Percentiles rank a stretch among this genome's conserved stretches.
Conservation (phyloP, 2,329 filamentous ascomycete species). For the Paraphoma sp. region DNA sequence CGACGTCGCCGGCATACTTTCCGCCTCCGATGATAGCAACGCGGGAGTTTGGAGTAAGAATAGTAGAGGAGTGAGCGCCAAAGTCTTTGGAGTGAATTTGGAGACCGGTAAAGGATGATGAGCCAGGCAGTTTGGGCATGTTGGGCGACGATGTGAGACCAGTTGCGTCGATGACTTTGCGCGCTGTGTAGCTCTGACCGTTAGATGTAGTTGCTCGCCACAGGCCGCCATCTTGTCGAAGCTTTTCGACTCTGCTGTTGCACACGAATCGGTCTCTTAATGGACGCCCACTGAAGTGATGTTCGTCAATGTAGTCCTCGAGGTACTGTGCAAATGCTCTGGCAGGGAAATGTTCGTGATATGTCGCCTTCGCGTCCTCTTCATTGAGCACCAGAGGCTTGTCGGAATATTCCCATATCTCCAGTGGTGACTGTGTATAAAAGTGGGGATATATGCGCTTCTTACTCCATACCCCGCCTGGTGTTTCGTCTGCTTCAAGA, state of each 20-base stretch:
- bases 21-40: too few species aligned
- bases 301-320: conserved; percentile 29
- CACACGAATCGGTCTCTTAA: conserved; percentile 23
- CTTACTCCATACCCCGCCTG: conserved; percentile 21
- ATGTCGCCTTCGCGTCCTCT: conserved; percentile 7
- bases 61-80: too few species aligned
- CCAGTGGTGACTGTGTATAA: conserved; percentile 30
- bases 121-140: conserved; percentile 36
- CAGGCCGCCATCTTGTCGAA: conserved; percentile 8
- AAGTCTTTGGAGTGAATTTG: too few species aligned
- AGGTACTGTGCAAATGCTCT: conserved; percentile 31
- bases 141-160: conserved; percentile 29
- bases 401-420: conserved; percentile 34
- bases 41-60: too few species aligned
- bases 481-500: conserved; percentile 16
- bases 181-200: conserved; percentile 6
- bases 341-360: conserved; percentile 27
- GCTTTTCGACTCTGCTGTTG: conserved; percentile 18
- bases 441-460: conserved; percentile 29
- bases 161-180: conserved; percentile 27
- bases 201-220: conserved; percentile 2
- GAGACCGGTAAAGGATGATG: conserved; percentile 23
- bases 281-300: conserved; percentile 21
- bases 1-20: too few species aligned
- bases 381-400: conserved; percentile 16